A percentile compares a stretch with the other conserved stretches of the same genome.
phyloP scores from a whole-genome alignment of 2,329 filamentous ascomycete species.

The Fonsecaea pugnacius region DNA sequence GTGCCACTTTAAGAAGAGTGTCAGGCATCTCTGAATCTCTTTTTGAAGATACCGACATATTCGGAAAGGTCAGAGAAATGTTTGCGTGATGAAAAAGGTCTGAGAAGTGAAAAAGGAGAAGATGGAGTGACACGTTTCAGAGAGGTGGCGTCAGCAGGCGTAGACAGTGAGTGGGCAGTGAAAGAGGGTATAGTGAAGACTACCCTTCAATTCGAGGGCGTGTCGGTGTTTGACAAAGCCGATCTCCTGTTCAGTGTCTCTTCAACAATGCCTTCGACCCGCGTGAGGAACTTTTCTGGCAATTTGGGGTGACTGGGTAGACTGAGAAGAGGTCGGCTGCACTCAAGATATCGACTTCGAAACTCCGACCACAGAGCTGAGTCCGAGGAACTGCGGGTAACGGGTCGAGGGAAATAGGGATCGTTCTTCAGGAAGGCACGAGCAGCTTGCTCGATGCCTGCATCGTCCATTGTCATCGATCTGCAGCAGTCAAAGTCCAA shows the following conservation, averaged over 20 bases:
- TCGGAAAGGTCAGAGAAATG: no score
- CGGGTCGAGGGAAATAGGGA: background rate
- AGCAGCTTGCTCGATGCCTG: conserved; percentile 47
- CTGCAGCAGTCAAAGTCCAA: conserved; percentile 55
- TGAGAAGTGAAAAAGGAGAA: no score
- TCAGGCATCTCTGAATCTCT: no score
- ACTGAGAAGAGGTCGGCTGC: background rate
- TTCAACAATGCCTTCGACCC: background rate
- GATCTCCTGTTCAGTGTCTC: background rate
- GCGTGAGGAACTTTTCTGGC: background rate
- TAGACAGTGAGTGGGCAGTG: no score
- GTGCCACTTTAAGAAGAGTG: no score
- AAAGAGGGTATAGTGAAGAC: no score
- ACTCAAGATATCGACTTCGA: background rate
- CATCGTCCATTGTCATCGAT: conserved; percentile 46
- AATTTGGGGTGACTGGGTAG: background rate
- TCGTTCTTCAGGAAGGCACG: background rate
- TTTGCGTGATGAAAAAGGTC: no score
- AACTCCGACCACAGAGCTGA: background rate
- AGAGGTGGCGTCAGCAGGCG: no score
- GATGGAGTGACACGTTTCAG: no score
- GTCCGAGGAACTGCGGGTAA: background rate
- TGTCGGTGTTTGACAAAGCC: background rate
- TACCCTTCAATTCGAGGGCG: no score
- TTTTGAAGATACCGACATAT: no score